Percentiles rank a stretch among this genome's conserved stretches.
Conservation (phyloP, 169 alveolate genomes). For the Eimeria acervulina region DNA sequence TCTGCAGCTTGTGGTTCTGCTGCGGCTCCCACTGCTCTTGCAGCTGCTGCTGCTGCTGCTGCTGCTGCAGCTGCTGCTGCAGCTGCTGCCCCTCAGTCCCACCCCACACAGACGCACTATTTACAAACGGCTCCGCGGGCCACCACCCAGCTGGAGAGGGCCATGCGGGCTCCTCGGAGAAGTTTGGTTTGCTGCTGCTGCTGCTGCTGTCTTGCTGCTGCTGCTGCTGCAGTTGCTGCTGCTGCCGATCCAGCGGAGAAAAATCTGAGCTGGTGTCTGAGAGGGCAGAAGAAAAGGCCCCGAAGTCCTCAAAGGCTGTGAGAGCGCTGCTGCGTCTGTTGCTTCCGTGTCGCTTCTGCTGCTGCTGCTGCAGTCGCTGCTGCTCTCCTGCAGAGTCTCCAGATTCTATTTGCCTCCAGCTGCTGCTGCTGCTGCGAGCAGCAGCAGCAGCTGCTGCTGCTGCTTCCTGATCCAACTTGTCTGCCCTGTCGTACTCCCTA, state of each 20-base stretch:
- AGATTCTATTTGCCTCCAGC: neutral
- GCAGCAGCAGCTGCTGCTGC: neutral
- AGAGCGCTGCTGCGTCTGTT: slow-evolving; percentile 32
- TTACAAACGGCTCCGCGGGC: neutral
- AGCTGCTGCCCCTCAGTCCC: neutral
- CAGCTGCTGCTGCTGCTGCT: slow-evolving; percentile 16
- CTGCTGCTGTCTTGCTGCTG: neutral
- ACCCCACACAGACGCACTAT: neutral
- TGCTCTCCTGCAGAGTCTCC: slow-evolving; percentile 1
- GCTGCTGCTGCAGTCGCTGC: slow-evolving; percentile 49
- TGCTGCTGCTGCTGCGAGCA: slow-evolving; percentile 22
- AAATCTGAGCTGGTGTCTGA: slow-evolving; percentile 32
- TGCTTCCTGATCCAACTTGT: neutral
- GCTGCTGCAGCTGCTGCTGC: slow-evolving; percentile 42
- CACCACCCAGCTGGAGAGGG: slow-evolving; percentile 36
- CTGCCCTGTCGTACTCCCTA: neutral
- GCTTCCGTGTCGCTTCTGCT: neutral
- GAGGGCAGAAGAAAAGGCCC: slow-evolving; percentile 32
- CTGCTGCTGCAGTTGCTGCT: slow-evolving; percentile 23
- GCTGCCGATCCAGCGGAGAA: slow-evolving; percentile 5
- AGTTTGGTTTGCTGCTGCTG: neutral
- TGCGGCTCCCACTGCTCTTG: neutral
- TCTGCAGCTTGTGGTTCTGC: neutral
- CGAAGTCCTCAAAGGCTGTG: slow-evolving; percentile 44
- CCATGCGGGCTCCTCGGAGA: neutral